Evolutionary conservation across 75 land plant species (phyloP).

Genomic region (Sequoia sempervirens): DNA sequence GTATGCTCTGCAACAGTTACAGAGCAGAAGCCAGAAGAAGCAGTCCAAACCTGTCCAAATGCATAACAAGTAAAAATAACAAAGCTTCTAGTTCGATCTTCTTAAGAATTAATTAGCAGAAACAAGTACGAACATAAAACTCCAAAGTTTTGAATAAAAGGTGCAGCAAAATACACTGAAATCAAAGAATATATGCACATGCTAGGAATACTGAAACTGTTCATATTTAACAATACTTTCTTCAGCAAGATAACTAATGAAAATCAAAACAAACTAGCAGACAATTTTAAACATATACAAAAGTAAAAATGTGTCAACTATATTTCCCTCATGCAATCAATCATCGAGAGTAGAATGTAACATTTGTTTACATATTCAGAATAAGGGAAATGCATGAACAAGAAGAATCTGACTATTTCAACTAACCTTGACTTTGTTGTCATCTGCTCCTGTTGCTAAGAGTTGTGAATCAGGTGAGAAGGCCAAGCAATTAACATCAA

Average conservation of each 20-base stretch:
- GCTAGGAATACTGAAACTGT: not conserved
- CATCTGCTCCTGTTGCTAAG: slow-evolving; percentile 96
- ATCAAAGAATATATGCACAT: not conserved
- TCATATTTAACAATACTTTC: not conserved
- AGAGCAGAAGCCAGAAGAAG: slow-evolving; percentile 82
- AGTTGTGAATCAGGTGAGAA: slow-evolving; percentile 94
- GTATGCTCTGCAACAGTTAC: slow-evolving; percentile 97
- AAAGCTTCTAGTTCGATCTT: not conserved
- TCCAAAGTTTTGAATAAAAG: not conserved
- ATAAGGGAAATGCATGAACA: not conserved
- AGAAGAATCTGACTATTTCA: not conserved
- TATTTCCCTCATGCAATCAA: not conserved
- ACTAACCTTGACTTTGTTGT: slow-evolving; percentile 92
- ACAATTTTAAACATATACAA: not conserved
- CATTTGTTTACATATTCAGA: not conserved
- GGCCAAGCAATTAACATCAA: slow-evolving; percentile 91
- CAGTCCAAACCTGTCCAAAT: slow-evolving; percentile 77
- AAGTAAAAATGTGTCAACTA: not conserved
- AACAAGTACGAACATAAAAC: not conserved
- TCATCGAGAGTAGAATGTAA: not conserved
- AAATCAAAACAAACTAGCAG: not conserved
- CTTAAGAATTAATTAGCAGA: not conserved
- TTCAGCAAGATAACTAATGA: not conserved
- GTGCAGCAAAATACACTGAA: not conserved
- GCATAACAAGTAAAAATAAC: not conserved